Evolutionary conservation across 2,329 filamentous ascomycete genomes (phyloP).

Genomic region (Colletotrichum agaves): DNA sequence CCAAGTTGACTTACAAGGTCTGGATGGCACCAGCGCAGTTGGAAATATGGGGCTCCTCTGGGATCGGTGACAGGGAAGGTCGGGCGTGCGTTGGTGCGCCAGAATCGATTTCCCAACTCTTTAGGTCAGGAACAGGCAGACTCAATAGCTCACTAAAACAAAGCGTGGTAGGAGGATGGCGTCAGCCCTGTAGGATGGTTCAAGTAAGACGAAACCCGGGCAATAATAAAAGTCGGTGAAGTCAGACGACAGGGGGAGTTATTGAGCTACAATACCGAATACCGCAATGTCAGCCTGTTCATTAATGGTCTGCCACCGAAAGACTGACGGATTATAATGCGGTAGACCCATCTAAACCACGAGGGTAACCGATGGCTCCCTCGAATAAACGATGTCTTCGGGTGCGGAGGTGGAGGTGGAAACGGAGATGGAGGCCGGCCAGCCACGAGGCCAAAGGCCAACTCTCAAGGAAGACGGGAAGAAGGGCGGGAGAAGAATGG

Average conservation of each 20-base stretch:
- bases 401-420: background rate
- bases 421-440: background rate
- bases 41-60: constrained; percentile 1
- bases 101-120: constrained; percentile 1
- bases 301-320: background rate
- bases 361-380: background rate
- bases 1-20: constrained; percentile 26
- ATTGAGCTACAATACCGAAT: background rate
- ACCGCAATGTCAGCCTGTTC: background rate
- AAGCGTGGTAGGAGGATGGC: constrained; percentile 7
- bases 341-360: background rate
- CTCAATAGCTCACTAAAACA: constrained; percentile 7
- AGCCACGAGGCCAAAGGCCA: background rate
- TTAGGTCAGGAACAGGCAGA: constrained; percentile 17
- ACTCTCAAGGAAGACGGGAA: background rate
- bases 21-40: constrained; percentile 34
- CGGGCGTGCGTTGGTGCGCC: constrained; percentile 12
- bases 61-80: constrained; percentile 13
- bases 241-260: background rate
- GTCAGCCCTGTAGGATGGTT: constrained; percentile 29
- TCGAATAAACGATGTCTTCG: background rate
- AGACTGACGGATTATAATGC: background rate
- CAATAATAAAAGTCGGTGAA: constrained; percentile 13
- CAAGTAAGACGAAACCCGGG: constrained; percentile 25
- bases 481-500: constrained; percentile 3